Evolutionary conservation across 1,284 basidiomycete genomes (phyloP).

Genomic region (Testicularia cyperi): DNA sequence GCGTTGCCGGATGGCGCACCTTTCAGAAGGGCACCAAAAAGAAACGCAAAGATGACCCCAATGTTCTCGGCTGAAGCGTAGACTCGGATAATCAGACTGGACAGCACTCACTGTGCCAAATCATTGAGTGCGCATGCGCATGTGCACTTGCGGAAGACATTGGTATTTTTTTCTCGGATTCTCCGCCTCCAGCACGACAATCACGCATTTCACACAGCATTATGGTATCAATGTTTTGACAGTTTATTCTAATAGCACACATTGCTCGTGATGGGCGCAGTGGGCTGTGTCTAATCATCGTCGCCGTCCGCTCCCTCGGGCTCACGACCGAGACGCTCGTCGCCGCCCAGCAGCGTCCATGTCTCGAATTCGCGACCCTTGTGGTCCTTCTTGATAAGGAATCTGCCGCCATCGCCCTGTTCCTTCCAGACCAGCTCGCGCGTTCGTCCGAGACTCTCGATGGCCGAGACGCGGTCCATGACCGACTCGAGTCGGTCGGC

Average conservation of each 20-base stretch:
- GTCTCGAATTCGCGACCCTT: conserved; percentile 48
- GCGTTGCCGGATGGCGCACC: conserved; percentile 53
- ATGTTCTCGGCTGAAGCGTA: conserved; percentile 49
- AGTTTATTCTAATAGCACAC: too few species aligned
- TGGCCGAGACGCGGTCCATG: conserved; percentile 54
- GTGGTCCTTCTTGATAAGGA: conserved; percentile 46
- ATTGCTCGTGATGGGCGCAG: not conserved
- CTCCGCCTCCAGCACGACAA: too few species aligned
- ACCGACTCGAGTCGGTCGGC: conserved; percentile 48
- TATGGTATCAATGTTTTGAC: too few species aligned
- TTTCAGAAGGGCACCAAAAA: conserved; percentile 51
- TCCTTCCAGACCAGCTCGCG: conserved; percentile 54
- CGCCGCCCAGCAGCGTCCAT: conserved; percentile 51
- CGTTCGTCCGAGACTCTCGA: conserved; percentile 47
- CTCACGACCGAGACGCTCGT: conserved; percentile 49
- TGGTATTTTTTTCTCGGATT: too few species aligned
- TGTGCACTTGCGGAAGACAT: too few species aligned
- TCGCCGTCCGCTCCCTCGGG: conserved; percentile 17
- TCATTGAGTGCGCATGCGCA: too few species aligned
- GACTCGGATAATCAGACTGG: too few species aligned
- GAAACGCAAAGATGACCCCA: conserved; percentile 45
- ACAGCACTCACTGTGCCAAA: too few species aligned
- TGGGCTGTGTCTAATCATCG: not conserved
- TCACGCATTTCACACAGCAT: not conserved
- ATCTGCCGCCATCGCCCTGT: conserved; percentile 47